Percentiles rank a stretch among this genome's conserved stretches.
Conservation (phyloP, 345 rosid genomes). For the Camelina neglecta region DNA sequence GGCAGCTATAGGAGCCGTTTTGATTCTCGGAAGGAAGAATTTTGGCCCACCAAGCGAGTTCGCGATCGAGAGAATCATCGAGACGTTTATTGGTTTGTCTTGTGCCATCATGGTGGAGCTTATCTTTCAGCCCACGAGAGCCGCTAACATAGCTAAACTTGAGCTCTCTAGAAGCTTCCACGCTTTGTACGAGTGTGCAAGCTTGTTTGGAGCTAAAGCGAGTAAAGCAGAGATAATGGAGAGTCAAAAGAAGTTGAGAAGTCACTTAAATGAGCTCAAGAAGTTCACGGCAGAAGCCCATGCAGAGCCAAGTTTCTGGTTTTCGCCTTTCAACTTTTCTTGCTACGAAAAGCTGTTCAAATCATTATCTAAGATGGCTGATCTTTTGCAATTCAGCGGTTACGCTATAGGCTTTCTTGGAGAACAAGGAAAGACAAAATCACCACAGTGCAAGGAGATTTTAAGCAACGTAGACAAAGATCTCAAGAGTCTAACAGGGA, state of each 20-base stretch:
- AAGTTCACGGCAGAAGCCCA: slow-evolving; percentile 75
- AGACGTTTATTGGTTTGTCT: slow-evolving; percentile 81
- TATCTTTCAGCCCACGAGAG: slow-evolving; percentile 68
- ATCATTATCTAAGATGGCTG: slow-evolving; percentile 64
- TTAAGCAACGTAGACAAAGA: slow-evolving; percentile 52
- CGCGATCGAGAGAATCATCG: slow-evolving; percentile 82
- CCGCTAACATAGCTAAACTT: slow-evolving; percentile 66
- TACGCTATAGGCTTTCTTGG: slow-evolving; percentile 53
- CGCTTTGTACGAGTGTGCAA: slow-evolving; percentile 52
- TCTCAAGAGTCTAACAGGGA: slow-evolving; percentile 54
- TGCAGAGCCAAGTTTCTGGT: slow-evolving; percentile 88
- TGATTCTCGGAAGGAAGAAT: slow-evolving; percentile 76
- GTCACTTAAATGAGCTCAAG: slow-evolving; percentile 51
- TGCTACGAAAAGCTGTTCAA: slow-evolving; percentile 63
- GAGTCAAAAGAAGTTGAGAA: slow-evolving; percentile 57
- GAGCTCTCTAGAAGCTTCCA: slow-evolving; percentile 57
- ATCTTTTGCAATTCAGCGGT: slow-evolving; percentile 62
- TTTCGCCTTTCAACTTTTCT: slow-evolving; percentile 64
- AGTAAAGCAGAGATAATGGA: slow-evolving; percentile 46
- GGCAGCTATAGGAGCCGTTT: slow-evolving; percentile 76
- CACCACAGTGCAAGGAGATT: slow-evolving; percentile 46
- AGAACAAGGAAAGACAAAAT: slow-evolving; percentile 48
- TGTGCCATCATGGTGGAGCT: slow-evolving; percentile 73
- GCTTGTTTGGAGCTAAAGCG: slow-evolving; percentile 48
- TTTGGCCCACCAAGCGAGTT: slow-evolving; percentile 84